These are phyloP conservation scores for Odontarrhena argentea DNA, from an alignment of 345 rosid species.

Conservation along the genomic window DNA sequence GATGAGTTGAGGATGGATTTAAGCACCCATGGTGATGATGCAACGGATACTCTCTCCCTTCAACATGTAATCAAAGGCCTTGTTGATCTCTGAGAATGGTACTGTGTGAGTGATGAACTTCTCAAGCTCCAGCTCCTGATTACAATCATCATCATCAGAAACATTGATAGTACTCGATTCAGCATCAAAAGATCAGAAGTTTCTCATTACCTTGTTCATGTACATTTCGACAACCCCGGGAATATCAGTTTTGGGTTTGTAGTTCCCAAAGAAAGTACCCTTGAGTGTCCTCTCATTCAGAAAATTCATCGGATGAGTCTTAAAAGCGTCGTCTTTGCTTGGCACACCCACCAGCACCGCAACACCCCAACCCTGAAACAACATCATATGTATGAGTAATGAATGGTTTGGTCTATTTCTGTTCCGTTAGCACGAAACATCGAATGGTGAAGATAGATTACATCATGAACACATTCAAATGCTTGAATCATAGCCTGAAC, in stretches of 20 bases:
- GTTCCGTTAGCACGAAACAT: no score
- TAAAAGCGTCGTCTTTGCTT: constrained; percentile 61
- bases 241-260: constrained; percentile 65
- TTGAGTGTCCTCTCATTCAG: constrained; percentile 70
- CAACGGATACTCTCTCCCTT: constrained; percentile 57
- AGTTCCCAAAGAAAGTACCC: constrained; percentile 72
- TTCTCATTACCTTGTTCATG: constrained; percentile 54
- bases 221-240: constrained; percentile 65
- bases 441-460: constrained; percentile 32
- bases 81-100: constrained; percentile 62
- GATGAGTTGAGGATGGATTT: constrained; percentile 1
- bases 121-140: constrained; percentile 55
- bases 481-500: constrained; percentile 79
- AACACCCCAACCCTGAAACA: constrained; percentile 77
- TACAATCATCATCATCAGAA: background rate
- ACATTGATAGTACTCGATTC: background rate
- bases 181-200: background rate
- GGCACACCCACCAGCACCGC: constrained; percentile 75
- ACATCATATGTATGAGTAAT: background rate
- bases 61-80: constrained; percentile 63
- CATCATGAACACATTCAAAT: constrained; percentile 86
- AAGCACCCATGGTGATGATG: constrained; percentile 56
- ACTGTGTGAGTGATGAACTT: constrained; percentile 64
- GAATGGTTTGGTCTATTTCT: background rate
- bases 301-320: constrained; percentile 59